Conservation (phyloP, 2,329 filamentous ascomycete species). For the Hansfordia pulvinata region DNA sequence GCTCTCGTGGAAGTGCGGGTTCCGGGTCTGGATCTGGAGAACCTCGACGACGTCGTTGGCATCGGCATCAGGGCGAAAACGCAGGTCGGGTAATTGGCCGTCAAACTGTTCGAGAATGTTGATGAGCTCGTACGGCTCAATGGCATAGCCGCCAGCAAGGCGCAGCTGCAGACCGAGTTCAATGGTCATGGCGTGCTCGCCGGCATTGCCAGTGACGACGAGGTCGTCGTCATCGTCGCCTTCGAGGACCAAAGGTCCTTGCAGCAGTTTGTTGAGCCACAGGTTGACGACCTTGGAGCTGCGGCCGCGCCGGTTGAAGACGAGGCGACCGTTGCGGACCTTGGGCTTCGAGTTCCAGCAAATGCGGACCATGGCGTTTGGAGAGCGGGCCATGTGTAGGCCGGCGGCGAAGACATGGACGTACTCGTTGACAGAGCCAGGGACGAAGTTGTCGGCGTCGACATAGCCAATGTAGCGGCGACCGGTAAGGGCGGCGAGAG, state of each 20-base stretch:
- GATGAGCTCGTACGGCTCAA: constrained; percentile 19
- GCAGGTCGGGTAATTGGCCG: no score
- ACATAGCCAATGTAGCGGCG: constrained; percentile 17
- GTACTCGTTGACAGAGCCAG: constrained; percentile 17
- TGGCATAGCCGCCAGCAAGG: constrained; percentile 17
- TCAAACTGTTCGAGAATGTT: constrained; percentile 13
- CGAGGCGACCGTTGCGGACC: constrained; percentile 9
- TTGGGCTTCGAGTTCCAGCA: constrained; percentile 19
- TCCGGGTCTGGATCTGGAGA: constrained; percentile 16
- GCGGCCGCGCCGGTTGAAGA: constrained; percentile 13
- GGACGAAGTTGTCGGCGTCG: constrained; percentile 18
- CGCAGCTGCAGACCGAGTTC: constrained; percentile 18
- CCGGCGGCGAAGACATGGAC: constrained; percentile 17
- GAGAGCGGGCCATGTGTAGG: constrained; percentile 11
- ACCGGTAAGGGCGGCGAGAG: constrained; percentile 11
- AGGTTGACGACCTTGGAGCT: constrained; percentile 16
- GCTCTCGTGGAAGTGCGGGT: constrained; percentile 17
- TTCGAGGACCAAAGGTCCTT: no score
- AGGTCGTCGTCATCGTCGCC: constrained; percentile 5
- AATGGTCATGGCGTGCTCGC: constrained; percentile 21
- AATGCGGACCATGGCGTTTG: constrained; percentile 17
- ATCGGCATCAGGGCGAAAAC: constrained; percentile 3
- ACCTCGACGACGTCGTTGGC: constrained; percentile 8
- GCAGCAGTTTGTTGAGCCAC: constrained; percentile 16
- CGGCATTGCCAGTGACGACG: constrained; percentile 18